Conservation (phyloP, 2,329 filamentous ascomycete genomes). For the Exophiala sideris region DNA sequence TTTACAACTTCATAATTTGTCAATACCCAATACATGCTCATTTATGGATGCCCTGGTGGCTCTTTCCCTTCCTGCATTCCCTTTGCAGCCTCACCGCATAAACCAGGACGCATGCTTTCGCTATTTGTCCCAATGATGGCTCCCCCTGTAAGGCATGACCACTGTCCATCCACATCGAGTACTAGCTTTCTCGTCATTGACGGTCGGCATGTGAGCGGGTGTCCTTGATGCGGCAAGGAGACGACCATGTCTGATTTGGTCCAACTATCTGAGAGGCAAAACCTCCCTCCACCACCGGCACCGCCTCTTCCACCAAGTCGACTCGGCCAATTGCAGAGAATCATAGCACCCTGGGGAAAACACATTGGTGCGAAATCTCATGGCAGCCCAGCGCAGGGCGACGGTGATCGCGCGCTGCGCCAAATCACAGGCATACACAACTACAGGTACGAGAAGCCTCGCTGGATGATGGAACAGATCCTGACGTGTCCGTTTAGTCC, state of each 20-base stretch:
- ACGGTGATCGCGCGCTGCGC: constrained; percentile 15
- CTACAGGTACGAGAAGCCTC: constrained; percentile 18
- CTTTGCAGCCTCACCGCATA: constrained; percentile 15
- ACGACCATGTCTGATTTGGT: constrained; percentile 15
- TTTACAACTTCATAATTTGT: no score
- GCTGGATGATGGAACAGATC: constrained; percentile 44
- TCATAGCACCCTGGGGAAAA: constrained; percentile 28
- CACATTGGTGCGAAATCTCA: constrained; percentile 21
- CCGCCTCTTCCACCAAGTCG: constrained; percentile 30
- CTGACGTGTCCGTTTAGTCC: constrained; percentile 13
- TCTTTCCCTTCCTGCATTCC: background rate
- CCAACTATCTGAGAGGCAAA: constrained; percentile 6
- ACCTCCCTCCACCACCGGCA: constrained; percentile 31
- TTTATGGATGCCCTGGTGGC: no score
- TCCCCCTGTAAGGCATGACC: constrained; percentile 10
- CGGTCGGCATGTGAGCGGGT: constrained; percentile 8
- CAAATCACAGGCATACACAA: constrained; percentile 21
- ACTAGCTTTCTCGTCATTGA: constrained; percentile 14
- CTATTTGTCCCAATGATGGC: constrained; percentile 16
- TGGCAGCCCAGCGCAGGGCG: constrained; percentile 22
- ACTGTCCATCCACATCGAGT: background rate
- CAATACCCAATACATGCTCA: no score
- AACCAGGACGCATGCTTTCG: constrained; percentile 1
- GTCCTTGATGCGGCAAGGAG: background rate
- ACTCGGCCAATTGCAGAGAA: constrained; percentile 26